Evolutionary conservation across 306 rosid species (phyloP), one percentile per base, ranked within the genome.

Genomic region (Inga oerstediana): DNA sequence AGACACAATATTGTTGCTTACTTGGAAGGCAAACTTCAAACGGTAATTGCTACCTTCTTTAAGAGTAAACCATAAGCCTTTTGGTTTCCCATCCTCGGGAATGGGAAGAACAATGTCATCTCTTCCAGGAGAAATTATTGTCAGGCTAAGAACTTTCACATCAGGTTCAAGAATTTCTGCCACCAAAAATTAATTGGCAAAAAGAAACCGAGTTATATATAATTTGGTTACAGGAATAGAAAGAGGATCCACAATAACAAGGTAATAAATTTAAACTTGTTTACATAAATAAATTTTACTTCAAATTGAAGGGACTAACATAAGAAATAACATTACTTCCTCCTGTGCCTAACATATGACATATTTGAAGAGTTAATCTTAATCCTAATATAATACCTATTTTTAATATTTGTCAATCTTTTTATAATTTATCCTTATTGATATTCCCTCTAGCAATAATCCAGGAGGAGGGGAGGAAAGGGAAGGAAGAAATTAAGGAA

Each of bases 21-120:
- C 99, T 84, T 87, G 76, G 66, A 96, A 91, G 65, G 91, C 79
- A 90, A 96, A 96, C 72, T 89, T 72, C 76, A 96, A 86, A 52
- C 87, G 84, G 88, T 94, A 96, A 48, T 78, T 92, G 85, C 97
- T 88, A 16, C 97, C 99, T 89, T 96, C 98, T 87, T 96, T 94
- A 83, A 96, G 87, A 86, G 98, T 94, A 72, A 96, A 96, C 98
- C 99, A 96, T 68, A 83, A 81, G 49, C 99, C 94, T 83, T 96
- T 91, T 75, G 93, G 99, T 45, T 91, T 96, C 72, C 97, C 97
- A 75, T 49, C 66, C 69, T 91, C 94, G 3, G 97, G 97, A 79
- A 94, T 84, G 3, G 93, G 85, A 69, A 94, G 97, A 83, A 94
- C 79, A 51, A 94, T 92, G 83, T 96, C 97, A 22, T 85, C 22